A percentile compares a stretch with the other conserved stretches of the same genome.
Conservation (phyloP, 2,329 filamentous ascomycete genomes). For the Paecilomyces dactylethromorphus region DNA sequence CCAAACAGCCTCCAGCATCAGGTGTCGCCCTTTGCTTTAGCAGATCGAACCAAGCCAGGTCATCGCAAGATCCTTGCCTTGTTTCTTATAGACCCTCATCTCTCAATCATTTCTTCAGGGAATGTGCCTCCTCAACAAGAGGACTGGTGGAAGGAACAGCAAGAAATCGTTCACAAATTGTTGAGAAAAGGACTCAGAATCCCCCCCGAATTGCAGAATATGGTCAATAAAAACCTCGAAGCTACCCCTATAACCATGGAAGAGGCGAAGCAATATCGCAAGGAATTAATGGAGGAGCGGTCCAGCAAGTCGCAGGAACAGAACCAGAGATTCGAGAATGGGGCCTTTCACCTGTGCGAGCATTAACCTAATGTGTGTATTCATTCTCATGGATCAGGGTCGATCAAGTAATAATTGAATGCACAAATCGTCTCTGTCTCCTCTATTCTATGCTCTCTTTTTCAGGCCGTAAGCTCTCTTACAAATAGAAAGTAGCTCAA, state of each 20-base stretch:
- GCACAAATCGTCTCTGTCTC: no score
- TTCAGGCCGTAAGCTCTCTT: no score
- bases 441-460: no score
- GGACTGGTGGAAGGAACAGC: neutral
- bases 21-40: constrained; percentile 13
- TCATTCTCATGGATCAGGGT: no score
- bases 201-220: constrained; percentile 18
- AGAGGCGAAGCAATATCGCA: constrained; percentile 31
- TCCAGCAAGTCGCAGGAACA: constrained; percentile 5
- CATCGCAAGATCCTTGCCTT: constrained; percentile 18
- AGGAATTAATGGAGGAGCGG: constrained; percentile 36
- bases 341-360: no score
- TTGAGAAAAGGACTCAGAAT: neutral
- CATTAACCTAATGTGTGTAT: no score
- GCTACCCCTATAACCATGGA: constrained; percentile 23
- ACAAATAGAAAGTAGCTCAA: no score
- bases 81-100: constrained; percentile 18
- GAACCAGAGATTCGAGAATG: neutral
- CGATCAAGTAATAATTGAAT: no score
- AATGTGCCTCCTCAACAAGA: constrained; percentile 16
- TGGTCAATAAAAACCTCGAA: constrained; percentile 18
- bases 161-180: neutral
- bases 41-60: constrained; percentile 13
- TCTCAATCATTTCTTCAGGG: constrained; percentile 15
- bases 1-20: constrained; percentile 15